Base-by-base conservation (phyloP, 2,329 filamentous ascomycete genomes). In the Tympanopsis confertula region DNA sequence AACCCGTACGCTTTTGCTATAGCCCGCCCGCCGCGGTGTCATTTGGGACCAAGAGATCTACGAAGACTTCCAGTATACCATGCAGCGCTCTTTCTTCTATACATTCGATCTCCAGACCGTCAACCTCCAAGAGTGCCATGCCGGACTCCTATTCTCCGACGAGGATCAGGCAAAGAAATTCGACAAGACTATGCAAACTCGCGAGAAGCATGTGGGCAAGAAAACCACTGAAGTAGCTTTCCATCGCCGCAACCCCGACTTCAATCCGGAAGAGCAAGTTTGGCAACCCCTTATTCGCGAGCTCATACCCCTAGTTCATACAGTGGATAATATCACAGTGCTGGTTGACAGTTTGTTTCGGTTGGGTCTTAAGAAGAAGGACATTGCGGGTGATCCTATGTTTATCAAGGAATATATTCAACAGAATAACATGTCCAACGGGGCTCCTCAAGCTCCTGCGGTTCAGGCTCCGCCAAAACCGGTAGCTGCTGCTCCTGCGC, bases 31-130 rank as follows among this genome's bases (percentile, higher is more conserved):
- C 54, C 76, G 82, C 55, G 88, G 89, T 41, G 87, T 95, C 37
- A 82, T 95, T 51, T 95, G 86, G 86, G 88, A 94, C 53, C 89
- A 96, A 63, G 91, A 98, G 62, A 86, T 98, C 50, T 98, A 94
- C 63, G 89, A 98, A 49, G 79, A 78, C 37, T 96, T 94, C 70
- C 69, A 71, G 45, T 98, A 96, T 67, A 94, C 95, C 62, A 88
- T 95, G 55, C 91, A 98, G 57, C 81, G 91, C 43, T 89, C 86
- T 42, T 98, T 95, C 63, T 98, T 98, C 63, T 88, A 96, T 61
- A 87, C 86, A 4, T 98, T 98, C 56, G 91, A 98, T 63, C 68
- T 82, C 28, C 78, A 85, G 57, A n/a, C n/a, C n/a, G n/a, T n/a
- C n/a, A n/a, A n/a, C n/a, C 73, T 94, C 39, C 88, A 96, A 60